phyloP scores from a whole-genome alignment of 2,329 filamentous ascomycete genomes.

The Colletotrichum chrysophilum region DNA sequence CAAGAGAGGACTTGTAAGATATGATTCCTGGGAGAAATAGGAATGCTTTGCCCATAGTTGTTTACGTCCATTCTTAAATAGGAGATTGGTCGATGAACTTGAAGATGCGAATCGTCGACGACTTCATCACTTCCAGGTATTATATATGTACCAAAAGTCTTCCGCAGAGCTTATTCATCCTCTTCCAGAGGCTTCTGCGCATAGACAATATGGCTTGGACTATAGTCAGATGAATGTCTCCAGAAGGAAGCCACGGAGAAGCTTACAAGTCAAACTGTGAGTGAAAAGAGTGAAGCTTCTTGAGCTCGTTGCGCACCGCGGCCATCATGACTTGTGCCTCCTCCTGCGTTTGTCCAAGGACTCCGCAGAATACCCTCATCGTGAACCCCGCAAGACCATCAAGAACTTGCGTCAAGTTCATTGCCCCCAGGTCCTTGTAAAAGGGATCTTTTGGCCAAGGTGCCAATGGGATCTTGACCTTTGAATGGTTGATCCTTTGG shows the following conservation, averaged over 20 bases:
- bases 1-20: too few relatives aligned
- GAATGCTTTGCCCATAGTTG: too few relatives aligned
- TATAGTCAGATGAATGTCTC: not conserved
- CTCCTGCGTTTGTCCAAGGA: conserved; percentile 29
- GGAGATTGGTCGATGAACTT: not conserved
- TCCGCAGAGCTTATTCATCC: not conserved
- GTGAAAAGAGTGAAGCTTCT: not conserved
- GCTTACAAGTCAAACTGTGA: conserved; percentile 26
- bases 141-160: not conserved
- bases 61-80: too few relatives aligned
- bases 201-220: conserved; percentile 15
- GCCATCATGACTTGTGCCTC: conserved; percentile 32
- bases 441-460: not conserved
- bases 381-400: conserved; percentile 28
- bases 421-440: not conserved
- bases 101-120: accelerated
- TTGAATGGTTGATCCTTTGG: conserved; percentile 30
- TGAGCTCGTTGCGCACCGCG: conserved; percentile 32
- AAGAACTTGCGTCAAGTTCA: conserved; percentile 26
- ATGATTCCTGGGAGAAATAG: too few relatives aligned
- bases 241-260: not conserved
- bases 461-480: not conserved
- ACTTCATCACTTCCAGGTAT: not conserved
- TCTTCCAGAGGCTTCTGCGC: conserved; percentile 6
- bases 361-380: conserved; percentile 31